Evolutionary conservation across 345 rosid species (phyloP), one percentile per base, ranked within the genome.

Genomic region (Combretum micranthum): DNA sequence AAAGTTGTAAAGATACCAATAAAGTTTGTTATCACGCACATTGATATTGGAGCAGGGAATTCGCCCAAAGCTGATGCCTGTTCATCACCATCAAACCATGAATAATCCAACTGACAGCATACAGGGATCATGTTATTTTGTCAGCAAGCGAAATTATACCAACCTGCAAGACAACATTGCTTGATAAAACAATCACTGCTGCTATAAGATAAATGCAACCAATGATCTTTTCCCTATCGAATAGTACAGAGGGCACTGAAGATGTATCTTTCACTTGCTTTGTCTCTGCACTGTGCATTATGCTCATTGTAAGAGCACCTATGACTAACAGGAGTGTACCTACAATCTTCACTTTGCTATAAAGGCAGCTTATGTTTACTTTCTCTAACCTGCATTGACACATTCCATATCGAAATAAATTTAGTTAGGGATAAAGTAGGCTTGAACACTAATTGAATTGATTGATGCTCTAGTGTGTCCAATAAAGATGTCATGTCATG

Each of bases 11-110:
- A 21, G 45, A 79, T 90, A 47, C 99, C 97, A 2, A 94, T 72
- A 25, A 90, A 71, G 20, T 97, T 82, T 53, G 99, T 94, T 65
- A 83, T 72, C 8, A 88, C 90, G 66, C 87, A 83, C 57, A 94
- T 63, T 3, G 99, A 94, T 45, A 88, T 78, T 0, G 99, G 99
- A 12, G 97, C 99, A 0, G 99, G 96, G 71, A 94, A 94, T 56
- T 83, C 86, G 19, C 68, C 77, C 69, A 90, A 64, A 42, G 97
- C 75, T 3, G 74, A 44, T 9, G 97, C 99, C 96, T 93, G 72
- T 21, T 16, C 10, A 53, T 53, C 20, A 20, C 9, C 2, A 15
- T 0, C 50, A 56, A 47, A 15, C 39, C 49, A 50, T 37, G 10
- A 13, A 21, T 37, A 15, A 12, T 20, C 9, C 10, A 52, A 13